Evolutionary conservation across 2,329 filamentous ascomycete genomes (phyloP), one percentile per base, ranked within the genome.

Genomic region (Parascedosporium putredinis): DNA sequence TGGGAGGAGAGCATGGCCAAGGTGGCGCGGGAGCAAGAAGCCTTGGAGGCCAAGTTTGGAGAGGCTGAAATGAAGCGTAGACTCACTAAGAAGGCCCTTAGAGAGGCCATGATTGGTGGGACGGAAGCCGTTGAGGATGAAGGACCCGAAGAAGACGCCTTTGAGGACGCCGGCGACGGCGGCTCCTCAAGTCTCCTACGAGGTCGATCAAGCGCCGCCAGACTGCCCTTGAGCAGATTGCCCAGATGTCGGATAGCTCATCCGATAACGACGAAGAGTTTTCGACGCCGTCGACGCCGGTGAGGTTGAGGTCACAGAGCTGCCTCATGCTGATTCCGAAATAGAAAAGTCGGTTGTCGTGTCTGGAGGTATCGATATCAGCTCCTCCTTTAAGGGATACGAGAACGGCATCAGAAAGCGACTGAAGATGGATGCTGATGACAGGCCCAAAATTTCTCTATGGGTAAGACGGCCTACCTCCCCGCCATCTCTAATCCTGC

Each of bases 1-100:
- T 98, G 93, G 93, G 93, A 98, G 67, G 93, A 98, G 60, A 97
- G 90, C 67, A 96, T 98, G 93, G 89, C 93, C 8, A 83, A 90
- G 59, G 86, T 98, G n/a, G 93, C 90, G 16, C 83, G 81, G 50
- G 93, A 98, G 64, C 93, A 98, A 59, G 93, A 97, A 66, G 79
- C 89, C 47, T 76, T 98, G 1, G 88, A 97, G 62, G 87, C 81
- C 31, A 84, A 83, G 51, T 86, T 96, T 53, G 88, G 87, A 42
- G 87, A 95, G 65, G 87, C 89, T 1, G 91, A 97, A 64, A 79
- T 86, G 61, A 97, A 95, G 73, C 80, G 89, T 51, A 90, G 86
- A 63, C 78, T 86, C 55, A 93, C 93, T 3, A 97, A 95, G 72
- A 83, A 84, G 55, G 90, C 89, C 2, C 75, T 98, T 22, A 86